These are phyloP conservation scores for Eucalyptus sideroxylon DNA, from an alignment of 345 rosid species.

Conservation along the genomic window DNA sequence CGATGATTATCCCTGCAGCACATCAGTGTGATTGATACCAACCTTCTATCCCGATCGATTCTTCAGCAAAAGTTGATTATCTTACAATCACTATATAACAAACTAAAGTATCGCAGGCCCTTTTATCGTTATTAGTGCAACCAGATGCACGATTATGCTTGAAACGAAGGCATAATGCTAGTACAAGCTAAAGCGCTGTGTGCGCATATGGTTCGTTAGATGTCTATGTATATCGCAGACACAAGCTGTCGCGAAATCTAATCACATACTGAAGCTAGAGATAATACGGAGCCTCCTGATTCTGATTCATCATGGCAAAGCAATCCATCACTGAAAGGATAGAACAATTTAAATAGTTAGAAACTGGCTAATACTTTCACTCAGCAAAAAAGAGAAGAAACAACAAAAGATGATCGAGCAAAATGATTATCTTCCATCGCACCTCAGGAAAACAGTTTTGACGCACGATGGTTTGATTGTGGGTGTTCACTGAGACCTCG, in stretches of 20 bases:
- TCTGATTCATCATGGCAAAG: neutral
- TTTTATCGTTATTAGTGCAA: neutral
- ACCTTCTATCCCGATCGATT: neutral
- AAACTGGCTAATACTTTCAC: neutral
- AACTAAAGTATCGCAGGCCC: neutral
- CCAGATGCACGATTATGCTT: neutral
- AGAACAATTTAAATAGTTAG: neutral
- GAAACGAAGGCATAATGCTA: neutral
- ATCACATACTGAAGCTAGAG: neutral
- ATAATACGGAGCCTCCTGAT: neutral
- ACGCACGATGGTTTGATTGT: constrained; percentile 20
- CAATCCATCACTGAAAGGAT: neutral
- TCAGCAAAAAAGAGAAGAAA: neutral
- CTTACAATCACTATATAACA: neutral
- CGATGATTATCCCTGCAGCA: neutral
- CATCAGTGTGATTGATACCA: neutral
- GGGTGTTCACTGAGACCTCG: constrained; percentile 20
- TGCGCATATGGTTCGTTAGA: neutral
- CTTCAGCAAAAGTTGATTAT: neutral
- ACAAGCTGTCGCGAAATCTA: neutral
- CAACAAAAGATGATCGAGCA: neutral
- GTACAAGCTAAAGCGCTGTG: neutral
- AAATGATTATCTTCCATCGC: neutral
- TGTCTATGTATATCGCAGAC: neutral
- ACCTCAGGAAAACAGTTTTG: constrained; percentile 24